A percentile compares a stretch with the other conserved stretches of the same genome.
Conservation (phyloP, 129 eudicot genomes). For the Scalesia atractyloides region DNA sequence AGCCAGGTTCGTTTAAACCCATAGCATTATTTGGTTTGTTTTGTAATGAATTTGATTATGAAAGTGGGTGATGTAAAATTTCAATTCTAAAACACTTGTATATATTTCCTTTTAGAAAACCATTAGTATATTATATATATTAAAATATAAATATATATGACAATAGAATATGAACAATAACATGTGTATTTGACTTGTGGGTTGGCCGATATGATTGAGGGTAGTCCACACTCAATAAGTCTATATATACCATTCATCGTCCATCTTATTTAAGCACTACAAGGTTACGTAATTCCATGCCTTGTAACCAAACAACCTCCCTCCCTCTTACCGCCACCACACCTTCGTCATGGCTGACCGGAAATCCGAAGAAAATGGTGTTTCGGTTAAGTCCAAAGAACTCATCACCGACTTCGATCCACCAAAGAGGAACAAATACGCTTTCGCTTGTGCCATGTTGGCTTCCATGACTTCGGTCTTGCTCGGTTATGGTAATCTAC, state of each 20-base stretch:
- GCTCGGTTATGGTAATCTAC: constrained; percentile 58
- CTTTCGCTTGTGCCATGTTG: constrained; percentile 55
- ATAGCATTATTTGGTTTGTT: too few species aligned
- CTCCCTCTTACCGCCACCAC: background rate
- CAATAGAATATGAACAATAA: background rate
- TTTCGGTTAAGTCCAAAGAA: constrained; percentile 28
- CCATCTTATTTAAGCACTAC: constrained; percentile 6
- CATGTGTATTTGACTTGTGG: constrained; percentile 15
- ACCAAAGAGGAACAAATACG: constrained; percentile 61
- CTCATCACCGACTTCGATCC: constrained; percentile 44
- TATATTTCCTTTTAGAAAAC: too few species aligned
- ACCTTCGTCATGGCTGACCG: constrained; percentile 42
- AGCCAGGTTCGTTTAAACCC: too few species aligned
- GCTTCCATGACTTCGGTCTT: constrained; percentile 77
- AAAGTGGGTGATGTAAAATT: too few species aligned
- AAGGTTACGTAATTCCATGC: constrained; percentile 23
- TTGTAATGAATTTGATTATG: too few species aligned
- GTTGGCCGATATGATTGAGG: constrained; percentile 20
- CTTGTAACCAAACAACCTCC: constrained; percentile 15
- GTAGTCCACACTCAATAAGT: constrained; percentile 19
- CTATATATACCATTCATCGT: constrained; percentile 31
- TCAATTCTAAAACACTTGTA: too few species aligned
- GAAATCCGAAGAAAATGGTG: constrained; percentile 35
- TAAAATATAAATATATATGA: too few species aligned
- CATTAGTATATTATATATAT: too few species aligned